These are phyloP conservation scores for Trypanosoma boissoni DNA, from an alignment of 208 protist species.

Conservation along the genomic window DNA sequence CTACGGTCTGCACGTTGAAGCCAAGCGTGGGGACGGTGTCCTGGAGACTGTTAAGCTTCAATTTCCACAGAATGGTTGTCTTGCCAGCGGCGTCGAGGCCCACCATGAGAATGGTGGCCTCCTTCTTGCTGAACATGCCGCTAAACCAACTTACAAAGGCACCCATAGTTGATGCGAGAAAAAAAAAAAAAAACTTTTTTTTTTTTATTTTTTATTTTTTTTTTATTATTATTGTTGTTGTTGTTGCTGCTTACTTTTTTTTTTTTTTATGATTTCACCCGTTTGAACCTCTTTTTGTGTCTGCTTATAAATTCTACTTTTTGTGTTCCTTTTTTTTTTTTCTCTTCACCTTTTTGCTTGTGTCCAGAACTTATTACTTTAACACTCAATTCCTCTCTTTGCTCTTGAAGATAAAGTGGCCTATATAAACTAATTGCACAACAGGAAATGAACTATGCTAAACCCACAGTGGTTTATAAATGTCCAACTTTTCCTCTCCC, in stretches of 20 bases:
- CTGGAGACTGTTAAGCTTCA: slow-evolving; percentile 95
- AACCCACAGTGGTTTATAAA: no score
- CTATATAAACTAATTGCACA: no score
- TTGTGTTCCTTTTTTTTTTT: no score
- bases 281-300: no score
- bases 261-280: slow-evolving; percentile 15
- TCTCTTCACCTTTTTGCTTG: no score
- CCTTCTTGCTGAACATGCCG: slow-evolving; percentile 85
- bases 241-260: neutral
- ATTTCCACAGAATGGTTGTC: slow-evolving; percentile 97
- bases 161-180: slow-evolving; percentile 41
- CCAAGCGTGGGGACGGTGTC: slow-evolving; percentile 98
- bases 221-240: slow-evolving; percentile 26
- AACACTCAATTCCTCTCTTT: no score
- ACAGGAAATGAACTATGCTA: no score
- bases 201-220: slow-evolving; percentile 6
- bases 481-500: no score
- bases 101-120: slow-evolving; percentile 94
- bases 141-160: slow-evolving; percentile 65
- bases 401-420: no score
- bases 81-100: slow-evolving; percentile 97
- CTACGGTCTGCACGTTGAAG: slow-evolving; percentile 97
- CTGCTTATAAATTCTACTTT: no score
- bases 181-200: no score
- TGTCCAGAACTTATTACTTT: no score